Percentiles rank a stretch among this genome's conserved stretches.
These are phyloP conservation scores for Aspergillus chevalieri DNA, from an alignment of 2,329 filamentous ascomycete genomes.

Conservation along the genomic window DNA sequence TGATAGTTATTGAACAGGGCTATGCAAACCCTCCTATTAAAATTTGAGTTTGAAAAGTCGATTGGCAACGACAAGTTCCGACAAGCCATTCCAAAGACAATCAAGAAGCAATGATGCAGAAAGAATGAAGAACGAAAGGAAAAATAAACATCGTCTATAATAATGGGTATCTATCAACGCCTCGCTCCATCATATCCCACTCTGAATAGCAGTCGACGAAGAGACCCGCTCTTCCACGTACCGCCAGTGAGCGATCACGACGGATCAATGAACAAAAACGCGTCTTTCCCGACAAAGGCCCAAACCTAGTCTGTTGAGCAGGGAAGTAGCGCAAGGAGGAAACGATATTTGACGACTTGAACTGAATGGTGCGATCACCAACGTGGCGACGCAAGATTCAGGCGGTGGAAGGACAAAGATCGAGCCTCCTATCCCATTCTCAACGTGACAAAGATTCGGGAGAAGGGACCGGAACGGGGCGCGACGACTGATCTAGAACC, in stretches of 20 bases:
- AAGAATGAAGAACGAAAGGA: conserved; percentile 11
- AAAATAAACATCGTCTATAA: conserved; percentile 25
- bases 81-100: conserved; percentile 9
- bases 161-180: conserved; percentile 41
- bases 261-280: conserved; percentile 18
- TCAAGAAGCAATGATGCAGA: conserved; percentile 10
- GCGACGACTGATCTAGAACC: conserved; percentile 43
- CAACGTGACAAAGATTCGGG: conserved; percentile 33
- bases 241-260: conserved; percentile 14
- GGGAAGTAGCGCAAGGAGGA: conserved; percentile 18
- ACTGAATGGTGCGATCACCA: conserved; percentile 15
- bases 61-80: conserved; percentile 4
- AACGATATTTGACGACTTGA: conserved; percentile 7
- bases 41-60: neutral
- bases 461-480: conserved; percentile 39
- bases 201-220: conserved; percentile 22
- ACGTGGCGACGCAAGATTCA: conserved; percentile 14
- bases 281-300: conserved; percentile 25
- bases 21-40: neutral
- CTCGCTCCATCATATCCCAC: conserved; percentile 37
- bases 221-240: conserved; percentile 17
- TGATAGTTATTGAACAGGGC: no score
- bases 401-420: conserved; percentile 21
- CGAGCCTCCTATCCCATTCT: conserved; percentile 32
- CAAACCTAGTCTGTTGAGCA: conserved; percentile 26